Evolutionary conservation across 2,329 filamentous ascomycete genomes (phyloP), one percentile per base, ranked within the genome.

Genomic region (Claviceps maximensis): DNA sequence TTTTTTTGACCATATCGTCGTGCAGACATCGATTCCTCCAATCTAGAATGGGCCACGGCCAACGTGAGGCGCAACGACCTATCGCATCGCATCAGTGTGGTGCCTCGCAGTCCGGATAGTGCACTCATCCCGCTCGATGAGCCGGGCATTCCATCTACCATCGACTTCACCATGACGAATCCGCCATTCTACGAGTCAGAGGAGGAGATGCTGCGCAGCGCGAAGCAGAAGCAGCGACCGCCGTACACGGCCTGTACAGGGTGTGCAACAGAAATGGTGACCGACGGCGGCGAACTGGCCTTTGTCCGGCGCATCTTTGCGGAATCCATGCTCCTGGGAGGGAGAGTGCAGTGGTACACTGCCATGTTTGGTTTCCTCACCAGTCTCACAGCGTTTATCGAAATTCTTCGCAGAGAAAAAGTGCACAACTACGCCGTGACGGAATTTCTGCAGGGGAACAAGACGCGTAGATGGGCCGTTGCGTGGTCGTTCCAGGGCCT

Each of bases 161-260:
- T 95, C 45, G 84, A 91, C 63, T 96, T 97, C 65, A 82, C 80
- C 54, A 94, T 97, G 82, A 91, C 86, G 58, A 98, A 98, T 59
- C 93, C 93, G 0, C 93, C 93, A 0, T 98, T 98, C 70, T 97
- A 96, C 71, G 68, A 74, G n/a, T 89, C 87, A 0, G 70, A 77
- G 3, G 68, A 75, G 5, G 89, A 94, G 50, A 79, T 96, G 67
- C 59, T 76, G 3, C 69, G 72, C 4, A 84, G 84, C 1, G 84
- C 87, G 0, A 66, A 73, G 17, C 68, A 75, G 40, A 95, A 96
- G 66, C 69, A 75, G 3, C 74, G 76, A 0, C 82, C 82, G 0
- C 86, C 90, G 0, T 79, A 79, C 53, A 85, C 86, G 0, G 82
- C 85, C 49, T 81, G 82, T 63, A 95, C 90, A 0, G 93, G 91